phyloP scores from a whole-genome alignment of 805 yeast genomes.

The Zygosaccharomyces bisporus region DNA sequence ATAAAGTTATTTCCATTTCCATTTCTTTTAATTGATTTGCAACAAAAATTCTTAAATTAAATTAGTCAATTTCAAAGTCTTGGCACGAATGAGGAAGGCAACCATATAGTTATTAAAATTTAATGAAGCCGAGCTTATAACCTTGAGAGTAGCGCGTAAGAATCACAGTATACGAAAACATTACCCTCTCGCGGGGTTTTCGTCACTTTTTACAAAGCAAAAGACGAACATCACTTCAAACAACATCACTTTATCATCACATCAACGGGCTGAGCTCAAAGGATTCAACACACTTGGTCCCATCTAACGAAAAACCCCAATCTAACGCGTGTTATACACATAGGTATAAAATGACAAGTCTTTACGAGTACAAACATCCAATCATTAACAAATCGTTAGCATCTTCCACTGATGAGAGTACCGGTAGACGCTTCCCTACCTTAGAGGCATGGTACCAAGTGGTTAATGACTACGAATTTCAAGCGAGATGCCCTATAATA shows the following conservation, averaged over 20 bases:
- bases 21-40: too few relatives aligned
- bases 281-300: conserved; percentile 9
- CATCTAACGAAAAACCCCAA: conserved; percentile 19
- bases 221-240: conserved; percentile 6
- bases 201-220: conserved; percentile 2
- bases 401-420: conserved; percentile 21
- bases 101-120: too few relatives aligned
- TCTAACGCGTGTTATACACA: conserved; percentile 7
- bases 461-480: conserved; percentile 36
- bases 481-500: conserved; percentile 36
- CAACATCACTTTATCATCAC: conserved; percentile 10
- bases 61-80: too few relatives aligned
- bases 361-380: conserved; percentile 36
- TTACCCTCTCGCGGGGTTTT: neutral
- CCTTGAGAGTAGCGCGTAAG: too few relatives aligned
- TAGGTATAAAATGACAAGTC: conserved; percentile 27
- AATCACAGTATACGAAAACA: neutral
- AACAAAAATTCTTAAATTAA: too few relatives aligned
- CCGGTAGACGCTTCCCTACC: conserved; percentile 28
- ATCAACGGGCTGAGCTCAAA: conserved; percentile 1
- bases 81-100: too few relatives aligned
- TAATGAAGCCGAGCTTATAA: too few relatives aligned
- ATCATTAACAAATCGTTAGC: conserved; percentile 34
- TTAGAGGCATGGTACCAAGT: conserved; percentile 35
- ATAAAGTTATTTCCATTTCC: too few relatives aligned